phyloP scores from a whole-genome alignment of 768 basidiomycete genomes.

The Artomyces pyxidatus region DNA sequence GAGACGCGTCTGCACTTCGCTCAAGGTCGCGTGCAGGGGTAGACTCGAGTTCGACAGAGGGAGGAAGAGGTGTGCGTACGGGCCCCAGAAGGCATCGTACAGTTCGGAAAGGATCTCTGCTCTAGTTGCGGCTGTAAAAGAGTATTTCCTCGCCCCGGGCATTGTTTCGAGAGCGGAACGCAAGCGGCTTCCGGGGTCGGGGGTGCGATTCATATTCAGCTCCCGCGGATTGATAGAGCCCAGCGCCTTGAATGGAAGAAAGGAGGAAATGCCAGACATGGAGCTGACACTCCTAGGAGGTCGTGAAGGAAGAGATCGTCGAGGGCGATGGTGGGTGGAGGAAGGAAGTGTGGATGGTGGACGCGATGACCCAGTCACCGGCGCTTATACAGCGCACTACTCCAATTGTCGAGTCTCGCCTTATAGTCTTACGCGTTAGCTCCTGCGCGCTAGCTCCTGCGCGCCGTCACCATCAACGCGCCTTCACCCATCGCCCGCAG shows the following conservation, averaged over 20 bases:
- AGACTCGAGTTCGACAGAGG: slow-evolving; percentile 55
- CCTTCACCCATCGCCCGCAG: too few relatives aligned
- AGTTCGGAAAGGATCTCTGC: slow-evolving; percentile 77
- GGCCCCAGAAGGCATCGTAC: slow-evolving; percentile 78
- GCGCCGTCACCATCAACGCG: too few relatives aligned
- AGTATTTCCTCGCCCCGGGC: slow-evolving; percentile 72
- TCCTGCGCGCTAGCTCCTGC: too few relatives aligned
- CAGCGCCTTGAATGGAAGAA: slow-evolving; percentile 43
- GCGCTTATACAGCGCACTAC: too few relatives aligned
- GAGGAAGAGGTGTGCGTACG: slow-evolving; percentile 64
- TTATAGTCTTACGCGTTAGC: too few relatives aligned
- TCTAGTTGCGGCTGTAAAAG: slow-evolving; percentile 64
- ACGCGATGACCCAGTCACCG: too few relatives aligned
- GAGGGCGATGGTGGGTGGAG: too few relatives aligned
- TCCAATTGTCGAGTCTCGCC: too few relatives aligned
- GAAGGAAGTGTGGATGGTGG: too few relatives aligned
- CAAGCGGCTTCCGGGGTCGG: slow-evolving; percentile 64
- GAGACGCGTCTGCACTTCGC: slow-evolving; percentile 57
- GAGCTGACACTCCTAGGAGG: background rate
- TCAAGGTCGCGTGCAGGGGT: slow-evolving; percentile 55
- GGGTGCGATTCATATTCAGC: too few relatives aligned
- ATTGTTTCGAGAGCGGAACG: slow-evolving; percentile 73
- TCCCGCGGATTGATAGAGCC: slow-evolving; percentile 49
- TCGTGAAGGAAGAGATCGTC: too few relatives aligned
- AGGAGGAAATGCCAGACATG: slow-evolving; percentile 38